Percentiles rank a stretch among this genome's conserved stretches.
phyloP scores from a whole-genome alignment of 805 yeast species.

The Geotrichum ghanense region DNA sequence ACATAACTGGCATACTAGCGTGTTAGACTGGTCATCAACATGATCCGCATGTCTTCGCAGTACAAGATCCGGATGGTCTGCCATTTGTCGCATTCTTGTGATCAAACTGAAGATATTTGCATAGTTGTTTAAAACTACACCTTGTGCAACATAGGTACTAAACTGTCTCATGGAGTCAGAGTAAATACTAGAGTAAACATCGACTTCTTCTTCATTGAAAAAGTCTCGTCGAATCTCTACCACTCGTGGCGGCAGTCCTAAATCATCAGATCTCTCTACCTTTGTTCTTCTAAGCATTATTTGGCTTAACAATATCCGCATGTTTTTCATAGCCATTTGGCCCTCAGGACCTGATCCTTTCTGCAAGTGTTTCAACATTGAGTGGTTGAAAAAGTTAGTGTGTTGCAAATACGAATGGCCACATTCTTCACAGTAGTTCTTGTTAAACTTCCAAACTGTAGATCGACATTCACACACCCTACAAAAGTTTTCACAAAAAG shows the following conservation, averaged over 20 bases:
- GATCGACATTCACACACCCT: conserved; percentile 84
- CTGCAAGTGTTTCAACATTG: conserved; percentile 88
- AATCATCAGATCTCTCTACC: conserved; percentile 91
- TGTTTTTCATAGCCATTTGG: conserved; percentile 58
- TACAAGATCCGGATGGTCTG: conserved; percentile 96
- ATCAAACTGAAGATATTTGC: conserved; percentile 94
- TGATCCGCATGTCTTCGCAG: conserved; percentile 49
- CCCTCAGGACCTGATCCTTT: conserved; percentile 82
- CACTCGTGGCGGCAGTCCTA: conserved; percentile 92
- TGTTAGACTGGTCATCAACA: conserved; percentile 33
- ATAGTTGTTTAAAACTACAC: conserved; percentile 91
- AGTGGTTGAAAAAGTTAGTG: conserved; percentile 90
- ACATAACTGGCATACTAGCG: conserved; percentile 80
- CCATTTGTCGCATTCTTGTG: conserved; percentile 95
- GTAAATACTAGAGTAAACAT: conserved; percentile 77
- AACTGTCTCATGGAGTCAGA: conserved; percentile 79
- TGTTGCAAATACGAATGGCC: conserved; percentile 93
- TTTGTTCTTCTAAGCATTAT: conserved; percentile 92
- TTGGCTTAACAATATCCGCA: conserved; percentile 62
- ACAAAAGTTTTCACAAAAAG: conserved; percentile 84
- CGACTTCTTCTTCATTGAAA: conserved; percentile 93
- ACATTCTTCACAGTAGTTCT: conserved; percentile 76
- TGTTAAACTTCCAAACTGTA: conserved; percentile 76
- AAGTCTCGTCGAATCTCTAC: conserved; percentile 79
- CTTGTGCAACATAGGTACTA: conserved; percentile 88